These are phyloP conservation scores for Tetratostichococcus sp. DNA, from an alignment of 139 green algal genomes.

Conservation along the genomic window DNA sequence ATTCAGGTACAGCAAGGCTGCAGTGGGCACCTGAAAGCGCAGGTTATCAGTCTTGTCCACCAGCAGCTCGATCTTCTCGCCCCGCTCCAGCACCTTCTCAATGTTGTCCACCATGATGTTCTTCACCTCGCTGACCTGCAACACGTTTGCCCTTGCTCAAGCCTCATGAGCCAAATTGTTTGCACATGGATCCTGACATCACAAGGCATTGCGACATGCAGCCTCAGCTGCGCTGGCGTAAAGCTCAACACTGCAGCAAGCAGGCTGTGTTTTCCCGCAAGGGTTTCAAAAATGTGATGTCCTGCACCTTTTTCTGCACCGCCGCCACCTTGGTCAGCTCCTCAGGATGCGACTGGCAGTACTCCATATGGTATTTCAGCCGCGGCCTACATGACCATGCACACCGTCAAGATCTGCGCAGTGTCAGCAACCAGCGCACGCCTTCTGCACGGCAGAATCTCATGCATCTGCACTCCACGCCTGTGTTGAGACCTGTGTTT, in stretches of 20 bases:
- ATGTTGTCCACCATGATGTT: constrained; percentile 99
- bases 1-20: background rate
- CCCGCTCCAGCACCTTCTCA: constrained; percentile 89
- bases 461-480: background rate
- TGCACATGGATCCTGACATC: no score
- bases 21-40: constrained; percentile 66
- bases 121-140: constrained; percentile 93
- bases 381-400: constrained; percentile 64
- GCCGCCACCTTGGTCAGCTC: constrained; percentile 83
- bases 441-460: no score
- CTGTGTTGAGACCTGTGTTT: background rate
- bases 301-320: constrained; percentile 90
- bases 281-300: no score
- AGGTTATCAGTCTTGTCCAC: constrained; percentile 97
- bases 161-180: no score
- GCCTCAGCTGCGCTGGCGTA: no score
- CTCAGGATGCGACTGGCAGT: constrained; percentile 86
- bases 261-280: no score
- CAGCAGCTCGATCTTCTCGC: constrained; percentile 95
- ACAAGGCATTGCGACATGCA: background rate
- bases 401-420: no score
- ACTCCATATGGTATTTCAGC: constrained; percentile 92
- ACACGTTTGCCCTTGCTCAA: background rate
- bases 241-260: no score
- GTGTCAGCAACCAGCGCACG: no score